A percentile compares a stretch with the other conserved stretches of the same genome.
Evolutionary conservation across 495 filamentous ascomycete species (phyloP).

Genomic region (Astrocystis sublimbata): DNA sequence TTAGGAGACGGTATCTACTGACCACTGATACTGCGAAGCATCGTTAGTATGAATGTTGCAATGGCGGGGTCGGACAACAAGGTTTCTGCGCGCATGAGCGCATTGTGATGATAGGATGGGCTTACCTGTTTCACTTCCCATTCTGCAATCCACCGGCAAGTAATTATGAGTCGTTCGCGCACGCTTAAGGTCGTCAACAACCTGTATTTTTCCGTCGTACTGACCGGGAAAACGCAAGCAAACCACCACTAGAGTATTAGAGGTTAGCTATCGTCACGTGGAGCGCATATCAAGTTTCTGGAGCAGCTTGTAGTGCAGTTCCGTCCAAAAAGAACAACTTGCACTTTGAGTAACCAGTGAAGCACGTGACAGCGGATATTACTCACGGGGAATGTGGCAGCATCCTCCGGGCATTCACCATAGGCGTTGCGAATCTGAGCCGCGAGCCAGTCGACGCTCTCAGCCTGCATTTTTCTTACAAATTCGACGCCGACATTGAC

Average conservation of each 20-base stretch:
- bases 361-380: no score
- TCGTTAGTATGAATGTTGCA: background rate
- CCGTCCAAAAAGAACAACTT: no score
- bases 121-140: conserved; percentile 74
- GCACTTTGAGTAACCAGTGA: no score
- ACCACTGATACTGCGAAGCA: background rate
- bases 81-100: background rate
- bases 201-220: conserved; percentile 75
- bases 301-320: no score
- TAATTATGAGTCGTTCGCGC: conserved; percentile 76
- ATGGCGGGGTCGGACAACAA: background rate
- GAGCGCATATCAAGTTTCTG: no score
- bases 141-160: conserved; percentile 70
- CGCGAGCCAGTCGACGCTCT: conserved; percentile 72
- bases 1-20: conserved; percentile 1
- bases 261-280: no score
- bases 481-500: conserved; percentile 66
- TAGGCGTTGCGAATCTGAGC: conserved; percentile 70
- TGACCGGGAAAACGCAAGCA: conserved; percentile 74
- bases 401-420: conserved; percentile 72
- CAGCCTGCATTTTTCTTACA: conserved; percentile 62
- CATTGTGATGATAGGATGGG: conserved; percentile 25
- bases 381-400: conserved; percentile 73
- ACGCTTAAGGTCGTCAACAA: conserved; percentile 72
- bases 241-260: no score